phyloP scores from a whole-genome alignment of 371 early-diverging fungal species.

The Lichtheimia corymbifera region DNA sequence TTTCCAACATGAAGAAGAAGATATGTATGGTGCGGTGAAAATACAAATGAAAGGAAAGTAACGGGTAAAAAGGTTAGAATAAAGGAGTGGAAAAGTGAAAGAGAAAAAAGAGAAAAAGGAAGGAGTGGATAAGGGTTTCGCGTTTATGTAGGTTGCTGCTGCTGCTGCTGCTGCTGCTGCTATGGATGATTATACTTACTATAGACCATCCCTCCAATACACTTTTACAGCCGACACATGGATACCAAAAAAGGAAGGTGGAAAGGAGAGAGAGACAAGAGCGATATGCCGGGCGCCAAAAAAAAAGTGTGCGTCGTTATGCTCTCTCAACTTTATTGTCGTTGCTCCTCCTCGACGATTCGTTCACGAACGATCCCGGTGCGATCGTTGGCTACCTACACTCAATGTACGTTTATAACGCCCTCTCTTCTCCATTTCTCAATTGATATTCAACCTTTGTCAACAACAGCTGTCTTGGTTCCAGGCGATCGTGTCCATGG shows the following conservation, averaged over 20 bases:
- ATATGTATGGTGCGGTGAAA: background rate
- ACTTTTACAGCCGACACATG: too few relatives aligned
- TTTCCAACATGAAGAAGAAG: constrained; percentile 37
- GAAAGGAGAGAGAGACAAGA: background rate
- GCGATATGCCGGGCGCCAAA: background rate
- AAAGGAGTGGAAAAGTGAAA: background rate
- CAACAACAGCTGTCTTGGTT: constrained; percentile 1
- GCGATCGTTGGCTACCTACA: background rate
- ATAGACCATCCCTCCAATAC: too few relatives aligned
- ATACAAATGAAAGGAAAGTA: background rate
- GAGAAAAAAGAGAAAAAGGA: background rate
- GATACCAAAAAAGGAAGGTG: background rate
- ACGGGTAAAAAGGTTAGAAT: background rate
- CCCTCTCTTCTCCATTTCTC: background rate
- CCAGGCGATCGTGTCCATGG: constrained; percentile 31
- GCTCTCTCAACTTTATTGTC: background rate
- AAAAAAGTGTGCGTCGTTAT: background rate
- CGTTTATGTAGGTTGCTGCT: background rate
- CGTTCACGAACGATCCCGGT: background rate
- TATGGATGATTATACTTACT: background rate
- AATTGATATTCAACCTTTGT: background rate
- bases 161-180: background rate
- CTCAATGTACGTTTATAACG: background rate
- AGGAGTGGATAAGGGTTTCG: constrained; percentile 2
- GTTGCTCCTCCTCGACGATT: background rate